Evolutionary conservation across 805 yeast genomes (phyloP), one percentile per base, ranked within the genome.

Genomic region (Kuraishia cidri): DNA sequence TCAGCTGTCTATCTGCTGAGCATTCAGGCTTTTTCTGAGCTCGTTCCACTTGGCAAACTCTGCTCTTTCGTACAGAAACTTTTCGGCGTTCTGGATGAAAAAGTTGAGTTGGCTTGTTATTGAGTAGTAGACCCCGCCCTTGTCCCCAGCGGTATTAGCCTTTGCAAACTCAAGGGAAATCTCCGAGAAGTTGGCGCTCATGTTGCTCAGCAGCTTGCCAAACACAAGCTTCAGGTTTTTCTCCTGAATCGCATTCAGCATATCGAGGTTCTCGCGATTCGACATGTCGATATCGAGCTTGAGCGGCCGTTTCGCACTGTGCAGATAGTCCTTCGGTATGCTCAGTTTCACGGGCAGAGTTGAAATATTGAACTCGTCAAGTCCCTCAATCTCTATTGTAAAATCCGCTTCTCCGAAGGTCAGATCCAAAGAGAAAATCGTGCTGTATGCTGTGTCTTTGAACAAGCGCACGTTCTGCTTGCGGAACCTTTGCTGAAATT

Each of bases 241-340:
- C 34, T 56, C 58, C 25, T 43, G 41, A 6, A 56, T 45, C 1
- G 52, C 44, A 11, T 44, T 47, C 4, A 58, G 31, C 33, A 56
- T 27, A 11, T 46, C 42, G 25, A 53, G 26, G 24, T 51, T 48
- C 12, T 43, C 39, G 19, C 44, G 44, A 31, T 45, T 47, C 6
- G 55, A 43, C 52, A 58, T 49, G 32, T 55, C 62, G 19, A 58
- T 24, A 26, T 54, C 60, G 20, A 58, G 31, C 17, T 42, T 50
- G 19, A 55, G 27, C 0, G 43, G 37, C 31, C 48, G 55, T 20
- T 47, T 48, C 14, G 41, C 33, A 27, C 45, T 48, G 29, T 33
- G 40, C 12, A 54, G 37, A 27, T 57, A 56, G 6, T 56, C 61
- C 31, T 43, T 46, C 1, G 64, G 62, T 10, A 58, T 39, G 3